phyloP scores from a whole-genome alignment of 805 yeast species.

The Wickerhamiella lipophila region DNA sequence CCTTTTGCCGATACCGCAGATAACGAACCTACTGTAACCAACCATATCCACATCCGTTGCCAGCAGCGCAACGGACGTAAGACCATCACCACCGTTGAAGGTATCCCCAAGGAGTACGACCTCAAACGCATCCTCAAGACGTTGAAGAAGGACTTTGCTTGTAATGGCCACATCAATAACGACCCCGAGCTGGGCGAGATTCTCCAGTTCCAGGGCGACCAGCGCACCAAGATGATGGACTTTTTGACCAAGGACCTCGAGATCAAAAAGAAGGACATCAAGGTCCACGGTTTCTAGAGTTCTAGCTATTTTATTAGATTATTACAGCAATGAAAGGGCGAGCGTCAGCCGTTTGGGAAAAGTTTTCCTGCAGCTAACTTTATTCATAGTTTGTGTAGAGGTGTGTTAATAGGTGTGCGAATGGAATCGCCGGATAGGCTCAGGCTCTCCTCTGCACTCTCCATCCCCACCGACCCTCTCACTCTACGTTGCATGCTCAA shows the following conservation, averaged over 20 bases:
- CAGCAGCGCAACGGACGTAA: slow-evolving; percentile 99
- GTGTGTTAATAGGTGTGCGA: too few relatives aligned
- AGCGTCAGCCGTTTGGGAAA: too few relatives aligned
- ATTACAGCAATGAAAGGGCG: not conserved
- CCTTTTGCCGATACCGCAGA: slow-evolving; percentile 99
- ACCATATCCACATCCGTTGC: slow-evolving; percentile 93
- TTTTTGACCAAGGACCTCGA: slow-evolving; percentile 77
- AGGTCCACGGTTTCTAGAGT: slow-evolving; percentile 86
- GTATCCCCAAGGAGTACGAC: slow-evolving; percentile 90
- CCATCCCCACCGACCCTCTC: too few relatives aligned
- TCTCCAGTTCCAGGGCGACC: slow-evolving; percentile 97
- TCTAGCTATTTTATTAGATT: slow-evolving; percentile 6
- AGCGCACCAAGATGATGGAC: slow-evolving; percentile 90
- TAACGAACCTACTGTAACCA: slow-evolving; percentile 89
- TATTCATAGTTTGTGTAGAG: too few relatives aligned
- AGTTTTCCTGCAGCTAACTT: not conserved
- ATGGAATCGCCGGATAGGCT: too few relatives aligned
- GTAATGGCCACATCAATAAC: slow-evolving; percentile 95
- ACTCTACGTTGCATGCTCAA: slow-evolving; percentile 1
- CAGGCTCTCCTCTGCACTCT: too few relatives aligned
- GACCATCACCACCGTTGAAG: slow-evolving; percentile 96
- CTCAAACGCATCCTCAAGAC: slow-evolving; percentile 86
- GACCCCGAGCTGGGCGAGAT: slow-evolving; percentile 94
- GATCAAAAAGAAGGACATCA: slow-evolving; percentile 89
- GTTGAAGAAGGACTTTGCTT: slow-evolving; percentile 94